Percentiles rank a stretch among this genome's conserved stretches.
These are phyloP conservation scores for Metarhizium sp. DNA, from an alignment of 2,329 filamentous ascomycete species.

Conservation along the genomic window DNA sequence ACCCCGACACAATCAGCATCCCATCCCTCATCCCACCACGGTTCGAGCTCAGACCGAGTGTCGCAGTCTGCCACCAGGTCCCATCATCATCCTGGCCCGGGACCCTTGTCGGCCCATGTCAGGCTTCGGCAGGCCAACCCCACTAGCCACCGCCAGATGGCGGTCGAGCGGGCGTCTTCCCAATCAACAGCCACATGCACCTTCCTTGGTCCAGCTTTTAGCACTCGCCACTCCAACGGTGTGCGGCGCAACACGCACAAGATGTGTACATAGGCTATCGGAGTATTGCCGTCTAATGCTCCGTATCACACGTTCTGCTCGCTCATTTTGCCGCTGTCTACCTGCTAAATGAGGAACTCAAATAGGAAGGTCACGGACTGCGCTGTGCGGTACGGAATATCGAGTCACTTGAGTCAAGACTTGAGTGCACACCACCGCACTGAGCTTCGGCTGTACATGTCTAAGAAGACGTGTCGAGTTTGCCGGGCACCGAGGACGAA, in stretches of 20 bases:
- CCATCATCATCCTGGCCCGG: slow-evolving; percentile 1
- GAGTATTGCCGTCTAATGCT: too few relatives aligned
- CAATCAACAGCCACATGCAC: not conserved
- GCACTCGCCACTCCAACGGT: not conserved
- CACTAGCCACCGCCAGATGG: not conserved
- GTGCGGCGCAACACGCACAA: not conserved
- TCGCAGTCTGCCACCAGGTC: not conserved
- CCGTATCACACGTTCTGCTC: too few relatives aligned
- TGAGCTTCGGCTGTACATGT: too few relatives aligned
- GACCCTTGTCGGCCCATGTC: slow-evolving; percentile 1
- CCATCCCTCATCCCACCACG: not conserved
- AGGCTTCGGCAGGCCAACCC: not conserved
- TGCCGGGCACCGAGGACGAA: not conserved
- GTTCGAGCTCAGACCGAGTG: not conserved
- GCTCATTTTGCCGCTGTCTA: too few relatives aligned
- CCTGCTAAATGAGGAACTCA: too few relatives aligned
- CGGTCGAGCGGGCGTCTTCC: not conserved
- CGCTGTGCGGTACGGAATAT: not conserved
- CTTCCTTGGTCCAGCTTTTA: not conserved
- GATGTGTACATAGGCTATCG: too few relatives aligned
- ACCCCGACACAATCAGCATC: not conserved
- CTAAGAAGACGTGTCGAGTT: too few relatives aligned
- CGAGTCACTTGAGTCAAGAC: too few relatives aligned
- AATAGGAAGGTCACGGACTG: not conserved
- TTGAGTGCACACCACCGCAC: too few relatives aligned